Base-by-base conservation (phyloP, 305 asterid species). In the Plantago coronopus region DNA sequence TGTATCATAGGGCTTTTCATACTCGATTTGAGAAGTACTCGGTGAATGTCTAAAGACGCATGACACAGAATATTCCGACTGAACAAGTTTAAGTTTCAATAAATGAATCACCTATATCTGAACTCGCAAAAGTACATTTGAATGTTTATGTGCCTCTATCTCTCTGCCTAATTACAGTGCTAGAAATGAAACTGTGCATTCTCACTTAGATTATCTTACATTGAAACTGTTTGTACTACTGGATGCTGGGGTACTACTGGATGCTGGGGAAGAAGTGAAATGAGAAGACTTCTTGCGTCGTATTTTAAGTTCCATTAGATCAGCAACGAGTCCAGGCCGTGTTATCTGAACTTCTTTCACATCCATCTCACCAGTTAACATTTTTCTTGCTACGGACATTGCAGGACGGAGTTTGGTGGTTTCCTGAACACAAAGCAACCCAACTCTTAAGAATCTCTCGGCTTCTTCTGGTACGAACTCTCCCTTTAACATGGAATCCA, bases 371-470 rank as follows among this genome's bases (percentile, higher is more conserved):
- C 73, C 69, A 10, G 15, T 78, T 78, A 89, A 16, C 93, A 89
- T 87, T 74, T 80, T 74, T 31, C 83, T 44, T 23, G 76, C 95
- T 23, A 56, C 34, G 2, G 95, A 78, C 91, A 89, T 89, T 42
- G 75, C 48, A 3, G 95, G 95, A 14, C 95, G 82, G 47, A 74
- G 84, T 58, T 67, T 78, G 51, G 95, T 60, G 16, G 57, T 62
- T 67, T 89, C 82, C 57, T 89, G 97, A 60, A 81, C 95, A 20
- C 95, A 87, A 0, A 81, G 88, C 61, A 89, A 77, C 57, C 97
- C 95, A 29, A 85, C 69, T 70, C 76, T 85, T 65, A 87, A 51
- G 72, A 83, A 81, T 20, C 74, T 65, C 23, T 71, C 48, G 0
- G 86, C 93, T 72, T 89, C 95, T 18, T 75, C 83, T 4, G 43